phyloP scores from a whole-genome alignment of 2,329 filamentous ascomycete species.

The Clonostachys sp. region DNA sequence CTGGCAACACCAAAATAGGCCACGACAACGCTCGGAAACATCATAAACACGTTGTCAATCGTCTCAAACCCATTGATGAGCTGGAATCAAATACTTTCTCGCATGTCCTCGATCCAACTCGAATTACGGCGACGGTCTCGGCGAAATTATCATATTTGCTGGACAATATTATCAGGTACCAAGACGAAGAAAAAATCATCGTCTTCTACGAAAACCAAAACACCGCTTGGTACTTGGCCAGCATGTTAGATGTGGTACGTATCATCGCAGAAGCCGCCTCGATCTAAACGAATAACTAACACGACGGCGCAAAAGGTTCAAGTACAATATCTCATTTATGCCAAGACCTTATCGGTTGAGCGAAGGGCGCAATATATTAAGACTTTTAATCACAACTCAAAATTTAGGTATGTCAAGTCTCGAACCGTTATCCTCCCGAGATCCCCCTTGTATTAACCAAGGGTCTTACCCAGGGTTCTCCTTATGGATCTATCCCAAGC shows the following conservation, averaged over 20 bases:
- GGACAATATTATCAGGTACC: constrained; percentile 63
- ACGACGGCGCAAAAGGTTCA: constrained; percentile 33
- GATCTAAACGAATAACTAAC: constrained; percentile 3
- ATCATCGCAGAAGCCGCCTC: not conserved
- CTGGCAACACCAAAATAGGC: constrained; percentile 38
- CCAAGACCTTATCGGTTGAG: constrained; percentile 53
- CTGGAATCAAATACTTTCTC: constrained; percentile 14
- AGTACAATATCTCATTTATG: constrained; percentile 62
- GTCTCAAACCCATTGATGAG: constrained; percentile 10
- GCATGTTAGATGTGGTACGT: constrained; percentile 68
- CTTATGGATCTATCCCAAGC: constrained; percentile 91
- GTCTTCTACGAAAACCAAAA: constrained; percentile 92
- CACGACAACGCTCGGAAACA: constrained; percentile 25
- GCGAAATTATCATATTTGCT: constrained; percentile 85
- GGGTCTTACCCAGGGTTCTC: constrained; percentile 51
- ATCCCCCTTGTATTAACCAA: constrained; percentile 1
- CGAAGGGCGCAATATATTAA: constrained; percentile 72
- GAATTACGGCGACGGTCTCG: constrained; percentile 74
- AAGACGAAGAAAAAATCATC: constrained; percentile 76
- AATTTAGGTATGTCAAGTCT: constrained; percentile 42
- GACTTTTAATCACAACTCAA: constrained; percentile 66
- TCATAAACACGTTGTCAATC: constrained; percentile 18
- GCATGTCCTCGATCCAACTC: constrained; percentile 51
- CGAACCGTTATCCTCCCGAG: not conserved
- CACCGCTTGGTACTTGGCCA: constrained; percentile 78